phyloP scores from a whole-genome alignment of 1,139 yeast species.

The Citeromyces hawaiiensis region DNA sequence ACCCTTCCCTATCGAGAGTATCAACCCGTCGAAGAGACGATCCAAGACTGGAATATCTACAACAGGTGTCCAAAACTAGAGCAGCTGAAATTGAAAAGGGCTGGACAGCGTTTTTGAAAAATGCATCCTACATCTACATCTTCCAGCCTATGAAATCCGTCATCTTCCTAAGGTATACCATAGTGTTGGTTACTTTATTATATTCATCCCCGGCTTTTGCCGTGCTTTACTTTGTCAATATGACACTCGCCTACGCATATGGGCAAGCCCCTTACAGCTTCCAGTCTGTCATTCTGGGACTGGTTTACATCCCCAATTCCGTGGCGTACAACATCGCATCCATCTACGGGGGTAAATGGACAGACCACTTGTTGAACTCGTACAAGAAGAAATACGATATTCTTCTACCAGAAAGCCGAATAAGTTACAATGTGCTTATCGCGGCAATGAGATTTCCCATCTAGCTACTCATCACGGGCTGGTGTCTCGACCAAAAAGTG shows the following conservation, averaged over 20 bases:
- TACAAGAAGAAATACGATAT: conserved; percentile 48
- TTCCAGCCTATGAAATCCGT: conserved; percentile 36
- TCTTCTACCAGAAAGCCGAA: conserved; percentile 62
- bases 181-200: conserved; percentile 49
- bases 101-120: conserved; percentile 9
- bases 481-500: conserved; percentile 56
- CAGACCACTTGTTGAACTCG: conserved; percentile 43
- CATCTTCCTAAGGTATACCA: conserved; percentile 51
- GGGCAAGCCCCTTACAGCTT: conserved; percentile 58
- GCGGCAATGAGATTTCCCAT: conserved; percentile 54
- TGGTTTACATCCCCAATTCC: conserved; percentile 75
- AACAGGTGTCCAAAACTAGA: too few species aligned
- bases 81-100: conserved; percentile 7
- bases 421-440: conserved; percentile 58
- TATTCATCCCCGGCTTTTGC: conserved; percentile 63
- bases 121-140: conserved; percentile 23
- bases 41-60: too few species aligned
- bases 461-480: conserved; percentile 64
- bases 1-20: conserved; percentile 19
- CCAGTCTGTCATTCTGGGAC: conserved; percentile 51
- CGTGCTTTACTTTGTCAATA: conserved; percentile 57
- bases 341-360: conserved; percentile 68
- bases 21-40: conserved; percentile 9
- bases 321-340: conserved; percentile 66
- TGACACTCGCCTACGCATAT: conserved; percentile 57